Evolutionary conservation across 257 asterid species (phyloP).

Genomic region (Cinchona pubescens): DNA sequence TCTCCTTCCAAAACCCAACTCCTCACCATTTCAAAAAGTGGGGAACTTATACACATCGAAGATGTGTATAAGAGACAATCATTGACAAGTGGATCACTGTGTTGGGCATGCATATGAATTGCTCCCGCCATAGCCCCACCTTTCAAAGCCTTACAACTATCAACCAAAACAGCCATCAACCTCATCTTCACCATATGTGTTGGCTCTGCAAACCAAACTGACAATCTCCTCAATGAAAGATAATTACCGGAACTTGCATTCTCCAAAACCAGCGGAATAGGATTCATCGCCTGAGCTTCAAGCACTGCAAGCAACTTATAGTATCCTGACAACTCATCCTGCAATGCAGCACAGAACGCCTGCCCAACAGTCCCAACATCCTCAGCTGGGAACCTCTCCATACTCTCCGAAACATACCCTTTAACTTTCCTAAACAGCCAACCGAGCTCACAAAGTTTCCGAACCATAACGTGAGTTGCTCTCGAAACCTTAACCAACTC

Average conservation of each 20-base stretch:
- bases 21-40: slow-evolving; percentile 98
- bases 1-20: slow-evolving; percentile 99
- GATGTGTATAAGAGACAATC: too few relatives aligned
- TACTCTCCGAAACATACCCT: slow-evolving; percentile 62
- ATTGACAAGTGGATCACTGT: slow-evolving; percentile 93
- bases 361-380: slow-evolving; percentile 97
- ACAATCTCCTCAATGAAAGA: slow-evolving; percentile 79
- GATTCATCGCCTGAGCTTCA: slow-evolving; percentile 94
- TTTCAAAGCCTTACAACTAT: slow-evolving; percentile 82
- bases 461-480: slow-evolving; percentile 62
- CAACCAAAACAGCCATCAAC: slow-evolving; percentile 96
- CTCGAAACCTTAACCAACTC: slow-evolving; percentile 63
- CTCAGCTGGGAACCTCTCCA: slow-evolving; percentile 71
- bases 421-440: slow-evolving; percentile 90
- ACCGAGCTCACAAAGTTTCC: slow-evolving; percentile 91
- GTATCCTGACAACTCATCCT: slow-evolving; percentile 84
- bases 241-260: slow-evolving; percentile 62
- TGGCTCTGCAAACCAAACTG: slow-evolving; percentile 97
- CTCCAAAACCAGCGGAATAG: slow-evolving; percentile 81
- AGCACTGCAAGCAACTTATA: slow-evolving; percentile 86
- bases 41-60: slow-evolving; percentile 90
- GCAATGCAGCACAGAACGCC: slow-evolving; percentile 96
- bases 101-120: slow-evolving; percentile 94
- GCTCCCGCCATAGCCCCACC: slow-evolving; percentile 99
- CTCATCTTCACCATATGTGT: slow-evolving; percentile 97